Evolutionary conservation across 2,329 filamentous ascomycete genomes (phyloP).

Genomic region (Graphilbum fragrans): DNA sequence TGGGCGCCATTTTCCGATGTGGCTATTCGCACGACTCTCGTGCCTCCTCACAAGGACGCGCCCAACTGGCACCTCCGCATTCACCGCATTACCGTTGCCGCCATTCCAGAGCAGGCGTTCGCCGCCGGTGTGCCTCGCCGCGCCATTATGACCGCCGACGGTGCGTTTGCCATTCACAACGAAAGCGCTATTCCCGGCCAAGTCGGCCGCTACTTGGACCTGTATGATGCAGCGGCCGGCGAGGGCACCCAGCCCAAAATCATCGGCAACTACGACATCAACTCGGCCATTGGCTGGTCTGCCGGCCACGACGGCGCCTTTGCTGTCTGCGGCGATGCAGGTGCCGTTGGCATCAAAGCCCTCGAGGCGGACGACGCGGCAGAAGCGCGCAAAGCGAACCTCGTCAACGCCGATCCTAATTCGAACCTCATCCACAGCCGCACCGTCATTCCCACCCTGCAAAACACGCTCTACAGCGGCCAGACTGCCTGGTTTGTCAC

Average conservation of each 20-base stretch:
- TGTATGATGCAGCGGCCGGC: conserved; percentile 28
- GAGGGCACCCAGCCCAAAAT: conserved; percentile 46
- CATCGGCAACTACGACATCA: conserved; percentile 48
- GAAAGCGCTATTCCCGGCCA: conserved; percentile 29
- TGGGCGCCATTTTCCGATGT: conserved; percentile 65
- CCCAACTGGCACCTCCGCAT: conserved; percentile 60
- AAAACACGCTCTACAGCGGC: conserved; percentile 45
- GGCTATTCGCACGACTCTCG: conserved; percentile 48
- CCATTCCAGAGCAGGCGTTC: too few relatives aligned
- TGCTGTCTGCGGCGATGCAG: conserved; percentile 43
- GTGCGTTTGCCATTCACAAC: conserved; percentile 58
- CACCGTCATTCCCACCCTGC: conserved; percentile 59
- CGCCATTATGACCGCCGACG: conserved; percentile 59
- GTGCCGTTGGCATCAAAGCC: conserved; percentile 43
- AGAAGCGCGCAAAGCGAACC: conserved; percentile 41
- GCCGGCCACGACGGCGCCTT: conserved; percentile 42
- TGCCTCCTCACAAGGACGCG: conserved; percentile 44
- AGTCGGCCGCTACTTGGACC: conserved; percentile 34
- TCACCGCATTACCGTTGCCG: conserved; percentile 48
- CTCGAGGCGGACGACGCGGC: conserved; percentile 25
- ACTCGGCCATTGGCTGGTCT: conserved; percentile 34
- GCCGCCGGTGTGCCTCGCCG: conserved; percentile 18
- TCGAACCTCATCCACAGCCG: conserved; percentile 63
- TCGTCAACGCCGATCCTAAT: conserved; percentile 68
- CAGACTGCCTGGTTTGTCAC: conserved; percentile 55